Conservation (phyloP, 371 early-diverging fungal species). For the Mortierella sp. region DNA sequence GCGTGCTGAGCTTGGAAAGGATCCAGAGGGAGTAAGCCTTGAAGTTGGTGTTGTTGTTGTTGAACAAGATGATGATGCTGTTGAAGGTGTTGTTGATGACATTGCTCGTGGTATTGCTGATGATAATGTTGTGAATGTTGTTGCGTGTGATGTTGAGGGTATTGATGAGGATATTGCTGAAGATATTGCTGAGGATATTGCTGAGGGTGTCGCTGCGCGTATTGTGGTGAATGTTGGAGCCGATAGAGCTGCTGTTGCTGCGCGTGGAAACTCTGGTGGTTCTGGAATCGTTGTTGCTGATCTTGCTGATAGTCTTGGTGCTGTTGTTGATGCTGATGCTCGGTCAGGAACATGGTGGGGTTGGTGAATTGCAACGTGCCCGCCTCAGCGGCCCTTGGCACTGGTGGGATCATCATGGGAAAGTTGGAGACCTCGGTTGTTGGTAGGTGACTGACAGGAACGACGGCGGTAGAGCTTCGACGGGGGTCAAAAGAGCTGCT, state of each 20-base stretch:
- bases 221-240: constrained; percentile 8
- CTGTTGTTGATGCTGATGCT: constrained; percentile 18
- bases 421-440: constrained; percentile 1
- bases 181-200: constrained; percentile 5
- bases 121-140: constrained; percentile 1
- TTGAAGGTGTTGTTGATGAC: constrained; percentile 3
- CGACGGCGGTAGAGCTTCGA: too few species aligned
- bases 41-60: too few species aligned
- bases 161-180: too few species aligned
- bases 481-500: too few species aligned
- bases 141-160: neutral
- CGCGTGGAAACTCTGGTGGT: constrained; percentile 11
- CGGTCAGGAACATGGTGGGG: neutral
- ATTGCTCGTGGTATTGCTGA: neutral
- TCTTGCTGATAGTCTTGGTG: constrained; percentile 20
- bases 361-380: neutral
- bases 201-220: constrained; percentile 5
- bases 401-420: neutral
- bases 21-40: too few species aligned
- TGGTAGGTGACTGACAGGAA: constrained; percentile 7
- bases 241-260: constrained; percentile 20
- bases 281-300: constrained; percentile 12
- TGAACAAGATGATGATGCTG: neutral
- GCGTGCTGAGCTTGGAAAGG: too few species aligned
- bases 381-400: neutral